These are phyloP conservation scores for Grigorovia yakushimaensis DNA, from an alignment of 805 yeast species.

Conservation along the genomic window DNA sequence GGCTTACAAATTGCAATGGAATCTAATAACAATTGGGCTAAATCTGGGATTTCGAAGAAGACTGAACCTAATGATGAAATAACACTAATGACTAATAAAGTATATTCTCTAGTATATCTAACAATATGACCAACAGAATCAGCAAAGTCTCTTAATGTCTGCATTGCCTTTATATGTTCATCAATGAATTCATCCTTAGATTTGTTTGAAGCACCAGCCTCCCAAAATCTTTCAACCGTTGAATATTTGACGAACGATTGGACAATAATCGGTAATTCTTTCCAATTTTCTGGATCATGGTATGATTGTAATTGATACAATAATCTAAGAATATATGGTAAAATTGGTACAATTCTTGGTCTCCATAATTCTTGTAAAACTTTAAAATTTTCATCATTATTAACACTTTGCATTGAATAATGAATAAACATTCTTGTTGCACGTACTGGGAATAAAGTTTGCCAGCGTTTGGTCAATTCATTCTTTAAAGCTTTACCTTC, in stretches of 20 bases:
- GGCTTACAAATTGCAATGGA: slow-evolving; percentile 66
- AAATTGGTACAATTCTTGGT: slow-evolving; percentile 83
- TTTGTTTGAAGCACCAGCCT: slow-evolving; percentile 91
- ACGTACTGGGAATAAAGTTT: slow-evolving; percentile 86
- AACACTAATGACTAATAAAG: slow-evolving; percentile 80
- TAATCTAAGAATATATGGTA: slow-evolving; percentile 83
- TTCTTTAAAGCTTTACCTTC: slow-evolving; percentile 68
- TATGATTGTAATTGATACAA: slow-evolving; percentile 88
- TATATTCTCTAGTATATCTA: slow-evolving; percentile 92
- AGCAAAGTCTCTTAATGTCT: slow-evolving; percentile 90
- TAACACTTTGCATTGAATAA: slow-evolving; percentile 85
- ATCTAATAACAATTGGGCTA: slow-evolving; percentile 67
- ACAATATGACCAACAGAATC: slow-evolving; percentile 95
- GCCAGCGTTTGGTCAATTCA: slow-evolving; percentile 83
- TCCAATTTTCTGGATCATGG: slow-evolving; percentile 91
- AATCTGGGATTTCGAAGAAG: slow-evolving; percentile 73
- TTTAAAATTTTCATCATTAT: slow-evolving; percentile 65
- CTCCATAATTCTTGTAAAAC: slow-evolving; percentile 70
- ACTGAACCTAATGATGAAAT: slow-evolving; percentile 85
- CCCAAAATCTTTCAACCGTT: slow-evolving; percentile 95
- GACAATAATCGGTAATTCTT: slow-evolving; percentile 74
- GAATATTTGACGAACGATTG: slow-evolving; percentile 86
- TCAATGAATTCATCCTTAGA: slow-evolving; percentile 89
- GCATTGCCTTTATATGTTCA: slow-evolving; percentile 89
- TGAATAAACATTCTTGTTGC: slow-evolving; percentile 93